Evolutionary conservation across 768 basidiomycete species (phyloP).

Genomic region (Pisolithus albus): DNA sequence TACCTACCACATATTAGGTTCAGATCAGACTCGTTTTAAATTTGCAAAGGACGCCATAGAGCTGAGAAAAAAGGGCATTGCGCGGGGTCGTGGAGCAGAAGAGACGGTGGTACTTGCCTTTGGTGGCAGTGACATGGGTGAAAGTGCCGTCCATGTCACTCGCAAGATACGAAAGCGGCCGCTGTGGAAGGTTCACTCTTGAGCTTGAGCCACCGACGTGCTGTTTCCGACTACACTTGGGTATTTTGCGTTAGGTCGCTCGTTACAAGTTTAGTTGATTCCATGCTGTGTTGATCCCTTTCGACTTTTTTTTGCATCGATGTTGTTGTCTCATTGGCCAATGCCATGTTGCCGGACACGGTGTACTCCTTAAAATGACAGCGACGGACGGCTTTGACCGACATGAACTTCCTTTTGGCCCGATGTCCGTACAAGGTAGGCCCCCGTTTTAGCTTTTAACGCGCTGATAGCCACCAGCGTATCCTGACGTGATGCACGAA

Average conservation of each 20-base stretch:
- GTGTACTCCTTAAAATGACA: too few relatives aligned
- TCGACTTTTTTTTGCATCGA: constrained; percentile 5
- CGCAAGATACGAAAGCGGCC: constrained; percentile 81
- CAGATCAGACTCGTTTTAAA: constrained; percentile 83
- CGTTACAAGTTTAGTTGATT: constrained; percentile 12
- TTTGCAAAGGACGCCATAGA: constrained; percentile 90
- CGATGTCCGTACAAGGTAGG: constrained; percentile 14
- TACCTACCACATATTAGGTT: constrained; percentile 38
- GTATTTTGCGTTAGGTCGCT: constrained; percentile 26
- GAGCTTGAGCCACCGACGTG: constrained; percentile 41
- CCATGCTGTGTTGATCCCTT: constrained; percentile 9
- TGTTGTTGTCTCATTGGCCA: background rate
- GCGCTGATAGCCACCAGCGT: constrained; percentile 11
- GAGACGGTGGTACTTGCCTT: constrained; percentile 92
- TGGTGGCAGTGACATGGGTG: constrained; percentile 60
- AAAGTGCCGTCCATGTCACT: constrained; percentile 80
- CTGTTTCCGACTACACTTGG: constrained; percentile 9
- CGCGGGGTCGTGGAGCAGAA: constrained; percentile 64
- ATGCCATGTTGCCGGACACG: background rate
- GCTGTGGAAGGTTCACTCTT: constrained; percentile 77
- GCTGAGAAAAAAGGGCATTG: constrained; percentile 69
- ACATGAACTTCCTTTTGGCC: background rate
- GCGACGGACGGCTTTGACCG: too few relatives aligned
- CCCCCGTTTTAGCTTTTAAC: constrained; percentile 24
- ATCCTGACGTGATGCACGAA: constrained; percentile 4